These are phyloP conservation scores for Epichloe coenophiala DNA, from an alignment of 2,329 filamentous ascomycete genomes.

Conservation along the genomic window DNA sequence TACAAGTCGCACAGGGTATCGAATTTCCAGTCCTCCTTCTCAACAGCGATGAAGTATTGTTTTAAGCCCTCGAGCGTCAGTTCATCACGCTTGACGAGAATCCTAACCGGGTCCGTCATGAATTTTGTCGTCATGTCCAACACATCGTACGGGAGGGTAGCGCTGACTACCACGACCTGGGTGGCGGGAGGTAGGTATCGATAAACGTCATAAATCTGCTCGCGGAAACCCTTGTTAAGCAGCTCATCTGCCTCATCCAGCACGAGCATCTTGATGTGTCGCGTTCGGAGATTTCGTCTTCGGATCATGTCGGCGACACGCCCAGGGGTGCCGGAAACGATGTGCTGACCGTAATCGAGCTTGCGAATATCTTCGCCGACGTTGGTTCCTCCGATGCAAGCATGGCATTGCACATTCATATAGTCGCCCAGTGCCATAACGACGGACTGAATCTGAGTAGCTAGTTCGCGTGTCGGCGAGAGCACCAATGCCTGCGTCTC, in stretches of 20 bases:
- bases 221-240: constrained; percentile 87
- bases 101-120: constrained; percentile 95
- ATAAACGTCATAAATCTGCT: constrained; percentile 99
- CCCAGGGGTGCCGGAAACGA: constrained; percentile 94
- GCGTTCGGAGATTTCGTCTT: constrained; percentile 40
- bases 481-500: constrained; percentile 92
- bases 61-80: constrained; percentile 94
- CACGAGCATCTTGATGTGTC: constrained; percentile 52
- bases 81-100: constrained; percentile 97
- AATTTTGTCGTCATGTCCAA: constrained; percentile 99
- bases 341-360: constrained; percentile 94
- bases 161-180: constrained; percentile 95
- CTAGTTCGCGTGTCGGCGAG: constrained; percentile 89
- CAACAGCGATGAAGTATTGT: constrained; percentile 98
- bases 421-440: constrained; percentile 99
- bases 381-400: constrained; percentile 95
- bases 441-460: constrained; percentile 95
- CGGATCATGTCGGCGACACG: constrained; percentile 62
- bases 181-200: constrained; percentile 91
- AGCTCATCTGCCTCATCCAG: constrained; percentile 49
- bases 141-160: constrained; percentile 93
- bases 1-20: constrained; percentile 97
- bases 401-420: constrained; percentile 99
- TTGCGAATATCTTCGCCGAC: constrained; percentile 96
- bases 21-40: constrained; percentile 99